These are phyloP conservation scores for Penicillium diatomitis DNA, from an alignment of 495 filamentous ascomycete genomes.

Conservation along the genomic window DNA sequence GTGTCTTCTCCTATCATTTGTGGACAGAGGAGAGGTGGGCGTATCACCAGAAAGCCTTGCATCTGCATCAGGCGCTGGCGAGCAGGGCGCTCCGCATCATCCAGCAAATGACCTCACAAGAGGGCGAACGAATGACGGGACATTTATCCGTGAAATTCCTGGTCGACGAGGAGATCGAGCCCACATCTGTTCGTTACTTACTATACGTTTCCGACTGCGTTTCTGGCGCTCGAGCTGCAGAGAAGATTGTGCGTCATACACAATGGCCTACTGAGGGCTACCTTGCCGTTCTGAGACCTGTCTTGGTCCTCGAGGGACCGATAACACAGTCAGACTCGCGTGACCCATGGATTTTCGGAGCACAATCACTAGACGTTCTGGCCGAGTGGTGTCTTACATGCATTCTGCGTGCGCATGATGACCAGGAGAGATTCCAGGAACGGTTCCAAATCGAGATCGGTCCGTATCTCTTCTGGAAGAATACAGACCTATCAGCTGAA, in stretches of 20 bases:
- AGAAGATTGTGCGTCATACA: constrained; percentile 18
- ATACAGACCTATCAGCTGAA: constrained; percentile 21
- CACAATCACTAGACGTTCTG: no score
- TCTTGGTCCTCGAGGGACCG: neutral
- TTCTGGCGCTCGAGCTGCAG: constrained; percentile 22
- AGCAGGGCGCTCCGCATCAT: constrained; percentile 55
- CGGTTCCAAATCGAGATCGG: neutral
- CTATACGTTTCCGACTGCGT: constrained; percentile 32
- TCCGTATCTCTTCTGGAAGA: constrained; percentile 25
- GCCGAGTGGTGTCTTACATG: no score
- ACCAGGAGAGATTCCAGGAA: no score
- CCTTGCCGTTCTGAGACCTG: constrained; percentile 23
- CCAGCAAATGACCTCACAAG: constrained; percentile 40
- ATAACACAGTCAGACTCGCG: no score
- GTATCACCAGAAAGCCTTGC: constrained; percentile 46
- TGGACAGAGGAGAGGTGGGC: constrained; percentile 35
- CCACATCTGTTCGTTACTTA: constrained; percentile 28
- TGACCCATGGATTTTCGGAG: no score
- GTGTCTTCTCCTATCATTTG: constrained; percentile 54
- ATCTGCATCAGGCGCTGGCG: constrained; percentile 41
- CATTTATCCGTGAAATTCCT: constrained; percentile 63
- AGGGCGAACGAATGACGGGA: constrained; percentile 47
- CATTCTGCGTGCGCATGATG: no score
- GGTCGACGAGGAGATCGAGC: constrained; percentile 40
- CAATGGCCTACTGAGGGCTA: constrained; percentile 24